Evolutionary conservation across 1,139 yeast species (phyloP).

Genomic region (Magnusiomyces ingens): DNA sequence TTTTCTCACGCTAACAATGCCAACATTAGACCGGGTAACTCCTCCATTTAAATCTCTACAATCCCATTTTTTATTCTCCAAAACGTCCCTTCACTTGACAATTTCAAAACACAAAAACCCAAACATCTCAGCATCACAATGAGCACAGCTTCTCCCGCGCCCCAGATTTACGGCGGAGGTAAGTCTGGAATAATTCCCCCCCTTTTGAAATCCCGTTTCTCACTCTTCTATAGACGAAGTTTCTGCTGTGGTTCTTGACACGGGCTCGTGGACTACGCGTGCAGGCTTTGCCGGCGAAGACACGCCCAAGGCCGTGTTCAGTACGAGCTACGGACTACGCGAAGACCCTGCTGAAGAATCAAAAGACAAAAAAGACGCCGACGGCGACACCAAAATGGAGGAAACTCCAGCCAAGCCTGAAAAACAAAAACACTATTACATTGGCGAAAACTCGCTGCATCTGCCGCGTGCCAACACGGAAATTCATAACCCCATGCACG

Average conservation of each 20-base stretch:
- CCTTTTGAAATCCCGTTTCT: neutral
- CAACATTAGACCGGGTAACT: too few relatives aligned
- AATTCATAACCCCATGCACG: slow-evolving; percentile 32
- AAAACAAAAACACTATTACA: slow-evolving; percentile 15
- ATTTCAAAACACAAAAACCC: neutral
- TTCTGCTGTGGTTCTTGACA: slow-evolving; percentile 84
- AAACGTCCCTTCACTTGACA: too few relatives aligned
- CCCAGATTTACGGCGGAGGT: slow-evolving; percentile 55
- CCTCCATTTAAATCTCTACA: too few relatives aligned
- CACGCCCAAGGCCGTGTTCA: slow-evolving; percentile 68
- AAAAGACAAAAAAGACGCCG: slow-evolving; percentile 6
- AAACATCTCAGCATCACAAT: neutral
- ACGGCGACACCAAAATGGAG: neutral
- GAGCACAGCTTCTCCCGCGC: slow-evolving; percentile 25
- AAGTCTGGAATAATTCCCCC: slow-evolving; percentile 16
- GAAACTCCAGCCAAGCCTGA: neutral
- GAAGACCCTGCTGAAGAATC: neutral
- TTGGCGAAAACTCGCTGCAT: slow-evolving; percentile 32
- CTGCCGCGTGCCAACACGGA: slow-evolving; percentile 31
- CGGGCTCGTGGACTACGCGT: slow-evolving; percentile 78
- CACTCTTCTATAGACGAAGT: slow-evolving; percentile 53
- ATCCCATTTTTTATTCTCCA: too few relatives aligned
- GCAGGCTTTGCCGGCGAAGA: slow-evolving; percentile 95
- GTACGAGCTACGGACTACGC: slow-evolving; percentile 42
- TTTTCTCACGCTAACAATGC: too few relatives aligned